Base-by-base conservation (phyloP, 805 yeast species). In the Cyberlindnera mrakii region DNA sequence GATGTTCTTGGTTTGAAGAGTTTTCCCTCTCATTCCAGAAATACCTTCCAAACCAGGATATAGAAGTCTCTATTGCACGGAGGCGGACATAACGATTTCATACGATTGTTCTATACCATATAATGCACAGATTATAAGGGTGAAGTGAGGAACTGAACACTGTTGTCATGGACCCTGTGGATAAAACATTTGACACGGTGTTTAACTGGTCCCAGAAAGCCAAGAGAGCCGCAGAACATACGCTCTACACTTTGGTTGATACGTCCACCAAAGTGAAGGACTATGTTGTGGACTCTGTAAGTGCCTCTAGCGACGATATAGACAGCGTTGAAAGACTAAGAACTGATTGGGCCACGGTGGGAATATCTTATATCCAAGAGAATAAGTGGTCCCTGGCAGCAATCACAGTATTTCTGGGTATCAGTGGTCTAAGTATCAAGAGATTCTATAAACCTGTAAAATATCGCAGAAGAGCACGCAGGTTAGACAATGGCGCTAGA, bases 401-500 rank as follows among this genome's bases (percentile, higher is more conserved):
- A 13, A 29, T 39, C 10, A 8, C 20, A 3, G 30, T 35, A 15
- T 15, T 35, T 17, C 8, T 35, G 7, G 38, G 38, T 25, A 32
- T 18, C 4, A 14, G 30, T 23, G 37, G 17, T 8, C 20, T 35
- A 15, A 31, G 18, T 10, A 23, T 35, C 8, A 35, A 25, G 4
- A 23, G 18, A 6, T 35, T 20, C n/a, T 9, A 13, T 9, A 13
- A 13, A 9, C n/a, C 18, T 6, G 41, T 15, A 13, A 40, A 35
- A 17, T 30, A 35, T 3, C 66, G 60, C 47, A 65, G 91, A 52
- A 66, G 80, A 45, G 95, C 89, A 1, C 70, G 72, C 5, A 72
- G 79, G 45, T 67, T 87, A 29, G 52, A 73, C 5, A 80, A 80
- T 47, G 93, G 95, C 2, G 84, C 85, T 3, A 66, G 96, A 39